Percentiles rank a stretch among this genome's conserved stretches.
Evolutionary conservation across 148 eudicot species (phyloP).

Genomic region (Oxyria digyna): DNA sequence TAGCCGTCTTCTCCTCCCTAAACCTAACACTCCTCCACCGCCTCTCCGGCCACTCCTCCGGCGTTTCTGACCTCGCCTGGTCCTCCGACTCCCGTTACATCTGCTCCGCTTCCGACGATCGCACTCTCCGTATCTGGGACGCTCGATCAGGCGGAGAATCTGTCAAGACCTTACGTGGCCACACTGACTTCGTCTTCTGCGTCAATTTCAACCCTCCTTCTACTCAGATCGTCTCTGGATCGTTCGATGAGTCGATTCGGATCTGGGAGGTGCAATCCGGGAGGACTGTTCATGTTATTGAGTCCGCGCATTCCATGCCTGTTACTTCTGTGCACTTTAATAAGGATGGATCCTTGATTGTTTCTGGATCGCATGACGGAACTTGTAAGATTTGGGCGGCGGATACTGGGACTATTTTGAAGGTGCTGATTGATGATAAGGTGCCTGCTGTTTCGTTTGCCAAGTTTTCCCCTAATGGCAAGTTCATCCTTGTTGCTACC

Average conservation of each 20-base stretch:
- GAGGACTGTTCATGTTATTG: slow-evolving; percentile 28
- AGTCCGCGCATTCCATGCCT: slow-evolving; percentile 60
- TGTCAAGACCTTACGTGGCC: slow-evolving; percentile 70
- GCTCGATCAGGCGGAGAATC: slow-evolving; percentile 41
- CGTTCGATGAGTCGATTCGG: slow-evolving; percentile 73
- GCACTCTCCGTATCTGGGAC: slow-evolving; percentile 78
- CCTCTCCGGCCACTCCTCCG: slow-evolving; percentile 65
- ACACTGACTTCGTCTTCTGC: slow-evolving; percentile 60
- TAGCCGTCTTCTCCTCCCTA: slow-evolving; percentile 43
- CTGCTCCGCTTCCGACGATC: slow-evolving; percentile 92
- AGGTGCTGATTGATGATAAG: slow-evolving; percentile 64
- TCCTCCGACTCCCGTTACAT: slow-evolving; percentile 78
- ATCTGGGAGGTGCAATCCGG: slow-evolving; percentile 92
- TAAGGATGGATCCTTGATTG: slow-evolving; percentile 70
- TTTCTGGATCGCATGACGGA: slow-evolving; percentile 79
- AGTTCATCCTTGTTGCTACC: slow-evolving; percentile 72
- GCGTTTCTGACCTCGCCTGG: slow-evolving; percentile 83
- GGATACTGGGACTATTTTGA: slow-evolving; percentile 38
- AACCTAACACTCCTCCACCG: slow-evolving; percentile 42
- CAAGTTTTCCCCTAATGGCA: slow-evolving; percentile 91
- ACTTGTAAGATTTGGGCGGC: slow-evolving; percentile 87
- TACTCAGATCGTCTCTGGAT: slow-evolving; percentile 69
- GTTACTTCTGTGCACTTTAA: slow-evolving; percentile 72
- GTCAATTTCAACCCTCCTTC: slow-evolving; percentile 61
- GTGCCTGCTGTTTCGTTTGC: slow-evolving; percentile 60